Evolutionary conservation across 2,329 filamentous ascomycete genomes (phyloP), one percentile per base, ranked within the genome.

Genomic region (Diaporthe humulicola): DNA sequence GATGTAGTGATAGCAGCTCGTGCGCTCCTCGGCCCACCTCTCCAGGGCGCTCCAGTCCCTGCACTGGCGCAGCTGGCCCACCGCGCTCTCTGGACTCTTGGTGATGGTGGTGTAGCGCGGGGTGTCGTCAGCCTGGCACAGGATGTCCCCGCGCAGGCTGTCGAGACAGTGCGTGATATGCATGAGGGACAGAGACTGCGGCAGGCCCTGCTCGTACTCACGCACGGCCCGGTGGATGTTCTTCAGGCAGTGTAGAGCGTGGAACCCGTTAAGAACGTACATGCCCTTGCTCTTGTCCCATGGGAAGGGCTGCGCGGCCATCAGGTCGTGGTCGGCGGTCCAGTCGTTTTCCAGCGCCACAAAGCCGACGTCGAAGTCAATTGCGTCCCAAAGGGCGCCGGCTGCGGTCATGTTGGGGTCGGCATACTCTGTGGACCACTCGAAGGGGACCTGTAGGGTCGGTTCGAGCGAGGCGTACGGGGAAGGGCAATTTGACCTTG

Each of bases 111-210:
- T 56, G 25, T 70, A 70, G 5, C 78, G 77, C 9, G 80, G 80
- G 22, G 80, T 81, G 69, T 82, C 81, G 66, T 82, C 81, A 5
- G 81, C 81, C 61, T 81, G 71, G 75, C 81, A 82, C 2, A 82
- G 70, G 70, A 81, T 77, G 70, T 82, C 78, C 12, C 79, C 58
- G 12, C 81, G 79, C n/a, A 82, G 71, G 10, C 71, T 72, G 60
- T 81, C 78, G 4, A 82, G 64, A 60, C 81, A 83, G 71, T 82
- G 81, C 30, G 57, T 60, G 36, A 60, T 60, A 36, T 60, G 57
- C 22, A 42, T 17, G n/a, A 60, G 57, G 8, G 57, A 25, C 8
- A 60, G 22, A 12, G 57, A 60, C 36, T 60, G 57, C 36, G 57
- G 57, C 2, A 60, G 12, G 0, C 57, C 57, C 10, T 3, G 19